Conservation (phyloP, 2,329 filamentous ascomycete genomes). For the Coniochaeta sp. region DNA sequence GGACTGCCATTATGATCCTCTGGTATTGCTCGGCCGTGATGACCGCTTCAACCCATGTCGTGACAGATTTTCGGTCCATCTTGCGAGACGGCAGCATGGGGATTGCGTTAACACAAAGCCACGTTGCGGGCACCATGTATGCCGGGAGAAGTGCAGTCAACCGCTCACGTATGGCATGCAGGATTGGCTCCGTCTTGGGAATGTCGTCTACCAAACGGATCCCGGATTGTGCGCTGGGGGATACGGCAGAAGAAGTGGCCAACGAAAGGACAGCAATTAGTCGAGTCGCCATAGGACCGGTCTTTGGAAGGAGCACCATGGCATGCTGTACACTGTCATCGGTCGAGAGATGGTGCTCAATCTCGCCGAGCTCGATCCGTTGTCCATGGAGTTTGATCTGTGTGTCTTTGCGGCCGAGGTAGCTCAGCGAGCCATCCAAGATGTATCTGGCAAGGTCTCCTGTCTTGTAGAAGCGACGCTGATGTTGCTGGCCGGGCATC, state of each 20-base stretch:
- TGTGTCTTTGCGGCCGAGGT: constrained; percentile 30
- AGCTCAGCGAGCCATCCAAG: constrained; percentile 23
- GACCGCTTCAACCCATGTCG: constrained; percentile 34
- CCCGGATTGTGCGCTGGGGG: background rate
- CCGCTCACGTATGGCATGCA: constrained; percentile 20
- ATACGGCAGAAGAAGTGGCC: background rate
- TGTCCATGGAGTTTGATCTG: constrained; percentile 9
- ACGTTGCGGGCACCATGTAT: constrained; percentile 28
- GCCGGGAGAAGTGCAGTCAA: constrained; percentile 25
- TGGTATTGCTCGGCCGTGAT: constrained; percentile 25
- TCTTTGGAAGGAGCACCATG: constrained; percentile 26
- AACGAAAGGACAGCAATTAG: constrained; percentile 19
- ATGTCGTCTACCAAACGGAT: background rate
- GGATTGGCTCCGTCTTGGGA: constrained; percentile 6
- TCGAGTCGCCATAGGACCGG: constrained; percentile 16
- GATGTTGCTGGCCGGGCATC: no score
- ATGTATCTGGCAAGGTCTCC: constrained; percentile 33
- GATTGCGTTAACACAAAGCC: constrained; percentile 18
- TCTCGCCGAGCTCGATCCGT: constrained; percentile 27
- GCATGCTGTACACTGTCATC: constrained; percentile 45
- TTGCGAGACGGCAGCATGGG: constrained; percentile 22
- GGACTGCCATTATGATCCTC: constrained; percentile 27
- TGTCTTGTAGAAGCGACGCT: constrained; percentile 31
- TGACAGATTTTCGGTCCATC: constrained; percentile 27
- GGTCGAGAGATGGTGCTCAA: constrained; percentile 49